Conservation (phyloP, 2,329 filamentous ascomycete species). For the Alternaria brassicae region DNA sequence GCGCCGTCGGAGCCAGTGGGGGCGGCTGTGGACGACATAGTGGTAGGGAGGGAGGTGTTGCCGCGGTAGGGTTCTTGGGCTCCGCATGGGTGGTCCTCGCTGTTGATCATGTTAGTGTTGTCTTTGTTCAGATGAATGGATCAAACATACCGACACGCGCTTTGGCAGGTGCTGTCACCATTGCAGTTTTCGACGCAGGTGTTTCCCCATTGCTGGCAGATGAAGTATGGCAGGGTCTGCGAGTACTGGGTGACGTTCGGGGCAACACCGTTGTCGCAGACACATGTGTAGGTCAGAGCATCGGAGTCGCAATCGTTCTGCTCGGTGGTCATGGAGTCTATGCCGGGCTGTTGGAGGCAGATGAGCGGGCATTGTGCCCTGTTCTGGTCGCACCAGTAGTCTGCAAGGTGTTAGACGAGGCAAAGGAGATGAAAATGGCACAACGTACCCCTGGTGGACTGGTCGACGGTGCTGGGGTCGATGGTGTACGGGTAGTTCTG, state of each 20-base stretch:
- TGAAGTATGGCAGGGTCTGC: slow-evolving; percentile 78
- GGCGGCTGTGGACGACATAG: slow-evolving; percentile 53
- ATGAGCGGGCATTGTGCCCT: slow-evolving; percentile 72
- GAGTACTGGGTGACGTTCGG: slow-evolving; percentile 81
- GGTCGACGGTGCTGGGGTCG: slow-evolving; percentile 66
- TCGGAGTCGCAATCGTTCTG: slow-evolving; percentile 71
- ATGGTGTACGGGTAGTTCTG: slow-evolving; percentile 58
- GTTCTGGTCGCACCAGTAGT: slow-evolving; percentile 71
- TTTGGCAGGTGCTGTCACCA: slow-evolving; percentile 65
- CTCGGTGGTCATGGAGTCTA: slow-evolving; percentile 54
- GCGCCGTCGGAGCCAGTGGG: slow-evolving; percentile 39
- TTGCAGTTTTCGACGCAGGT: slow-evolving; percentile 70
- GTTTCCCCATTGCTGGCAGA: slow-evolving; percentile 74
- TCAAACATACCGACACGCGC: slow-evolving; percentile 60
- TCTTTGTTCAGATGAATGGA: neutral
- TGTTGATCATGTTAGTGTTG: slow-evolving; percentile 17
- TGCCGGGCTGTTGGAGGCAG: slow-evolving; percentile 67
- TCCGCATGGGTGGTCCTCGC: slow-evolving; percentile 73
- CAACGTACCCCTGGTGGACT: slow-evolving; percentile 61
- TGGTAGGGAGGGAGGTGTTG: slow-evolving; percentile 63
- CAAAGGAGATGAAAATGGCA: neutral
- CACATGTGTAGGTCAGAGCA: slow-evolving; percentile 71
- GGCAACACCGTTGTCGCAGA: slow-evolving; percentile 70
- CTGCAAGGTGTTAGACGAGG: slow-evolving; percentile 49
- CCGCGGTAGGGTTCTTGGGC: slow-evolving; percentile 67